Percentiles rank a stretch among this genome's conserved stretches.
Evolutionary conservation across 345 rosid species (phyloP).

Genomic region (Eucalyptus pauciflora): DNA sequence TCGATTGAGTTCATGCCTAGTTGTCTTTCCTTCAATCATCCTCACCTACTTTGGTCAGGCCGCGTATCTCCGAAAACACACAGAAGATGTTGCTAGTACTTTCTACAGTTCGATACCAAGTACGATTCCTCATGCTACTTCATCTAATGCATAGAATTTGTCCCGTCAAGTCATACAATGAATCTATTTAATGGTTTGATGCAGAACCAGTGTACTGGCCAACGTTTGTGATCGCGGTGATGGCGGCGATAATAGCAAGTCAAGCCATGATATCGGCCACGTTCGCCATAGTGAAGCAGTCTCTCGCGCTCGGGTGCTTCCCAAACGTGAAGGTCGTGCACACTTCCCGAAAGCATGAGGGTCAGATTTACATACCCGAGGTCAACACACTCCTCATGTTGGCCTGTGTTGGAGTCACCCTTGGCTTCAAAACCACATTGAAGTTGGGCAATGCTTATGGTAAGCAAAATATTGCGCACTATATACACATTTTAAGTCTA

Average conservation of each 20-base stretch:
- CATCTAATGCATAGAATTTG: neutral
- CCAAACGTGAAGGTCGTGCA: slow-evolving; percentile 17
- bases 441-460: slow-evolving; percentile 25
- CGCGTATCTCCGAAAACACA: slow-evolving; percentile 6
- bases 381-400: slow-evolving; percentile 18
- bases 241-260: slow-evolving; percentile 23
- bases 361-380: slow-evolving; percentile 23
- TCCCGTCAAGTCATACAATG: neutral
- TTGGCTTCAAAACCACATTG: slow-evolving; percentile 14
- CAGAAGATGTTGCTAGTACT: neutral
- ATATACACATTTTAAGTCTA: neutral
- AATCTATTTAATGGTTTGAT: neutral
- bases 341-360: slow-evolving; percentile 7
- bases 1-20: slow-evolving; percentile 7
- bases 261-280: slow-evolving; percentile 21
- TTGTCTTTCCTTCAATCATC: slow-evolving; percentile 13
- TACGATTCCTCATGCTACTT: neutral
- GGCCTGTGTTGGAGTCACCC: slow-evolving; percentile 16
- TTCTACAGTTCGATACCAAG: slow-evolving; percentile 20
- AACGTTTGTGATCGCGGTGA: slow-evolving; percentile 8
- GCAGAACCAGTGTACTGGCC: slow-evolving; percentile 23
- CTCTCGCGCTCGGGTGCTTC: slow-evolving; percentile 17
- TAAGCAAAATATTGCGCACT: neutral
- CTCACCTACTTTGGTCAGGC: slow-evolving; percentile 20
- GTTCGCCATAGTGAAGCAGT: slow-evolving; percentile 21